A percentile compares a stretch with the other conserved stretches of the same genome.
These are phyloP conservation scores for Protomyces inundatus DNA, from an alignment of 1,139 yeast genomes.

Conservation along the genomic window DNA sequence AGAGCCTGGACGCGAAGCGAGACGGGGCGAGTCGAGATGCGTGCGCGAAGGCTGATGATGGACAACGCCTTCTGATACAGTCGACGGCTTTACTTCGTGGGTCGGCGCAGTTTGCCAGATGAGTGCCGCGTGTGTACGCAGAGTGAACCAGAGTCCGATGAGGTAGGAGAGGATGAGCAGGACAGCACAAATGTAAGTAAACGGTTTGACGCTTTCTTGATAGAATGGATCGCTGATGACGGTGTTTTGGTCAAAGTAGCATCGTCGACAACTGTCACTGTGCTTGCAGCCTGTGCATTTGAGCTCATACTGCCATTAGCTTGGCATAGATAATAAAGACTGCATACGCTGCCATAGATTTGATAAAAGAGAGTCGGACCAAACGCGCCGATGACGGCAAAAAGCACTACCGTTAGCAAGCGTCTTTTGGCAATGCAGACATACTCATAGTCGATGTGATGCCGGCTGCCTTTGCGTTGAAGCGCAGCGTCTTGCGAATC, in stretches of 20 bases:
- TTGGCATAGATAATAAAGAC: not conserved
- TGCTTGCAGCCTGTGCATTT: constrained; percentile 52
- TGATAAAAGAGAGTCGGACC: constrained; percentile 90
- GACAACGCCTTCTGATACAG: not conserved
- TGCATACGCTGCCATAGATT: constrained; percentile 62
- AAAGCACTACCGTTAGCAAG: not conserved
- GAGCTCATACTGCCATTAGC: constrained; percentile 50
- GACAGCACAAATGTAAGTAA: constrained; percentile 71
- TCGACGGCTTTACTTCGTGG: constrained; percentile 30
- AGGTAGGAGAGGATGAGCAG: constrained; percentile 76
- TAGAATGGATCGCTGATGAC: constrained; percentile 58
- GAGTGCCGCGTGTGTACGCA: constrained; percentile 91
- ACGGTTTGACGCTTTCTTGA: constrained; percentile 64
- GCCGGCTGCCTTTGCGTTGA: constrained; percentile 94
- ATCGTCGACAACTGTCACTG: constrained; percentile 53
- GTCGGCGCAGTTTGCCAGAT: constrained; percentile 74
- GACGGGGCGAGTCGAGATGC: not conserved
- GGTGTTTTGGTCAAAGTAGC: constrained; percentile 76
- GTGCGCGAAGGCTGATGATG: not conserved
- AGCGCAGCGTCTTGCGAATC: constrained; percentile 83
- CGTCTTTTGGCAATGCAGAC: constrained; percentile 40
- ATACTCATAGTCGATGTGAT: constrained; percentile 93
- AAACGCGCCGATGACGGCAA: constrained; percentile 81
- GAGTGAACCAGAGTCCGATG: constrained; percentile 88
- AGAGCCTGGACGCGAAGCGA: not conserved